Percentiles rank a stretch among this genome's conserved stretches.
These are phyloP conservation scores for Populus hybrid DNA, from an alignment of 441 rosid genomes.

Conservation along the genomic window DNA sequence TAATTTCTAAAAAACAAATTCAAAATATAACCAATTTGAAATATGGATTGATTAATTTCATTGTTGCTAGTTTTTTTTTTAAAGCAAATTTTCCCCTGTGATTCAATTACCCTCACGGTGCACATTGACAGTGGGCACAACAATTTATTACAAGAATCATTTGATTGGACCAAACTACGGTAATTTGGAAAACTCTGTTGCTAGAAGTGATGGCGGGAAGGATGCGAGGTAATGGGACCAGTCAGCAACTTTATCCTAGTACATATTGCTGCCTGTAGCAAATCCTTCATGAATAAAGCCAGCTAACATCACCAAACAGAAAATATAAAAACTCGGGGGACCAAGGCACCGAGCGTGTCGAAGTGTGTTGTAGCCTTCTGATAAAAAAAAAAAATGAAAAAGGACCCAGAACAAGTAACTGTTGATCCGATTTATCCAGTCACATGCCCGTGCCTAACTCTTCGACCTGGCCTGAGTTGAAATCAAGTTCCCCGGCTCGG, in stretches of 20 bases:
- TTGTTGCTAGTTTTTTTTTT: no score
- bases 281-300: slow-evolving; percentile 4
- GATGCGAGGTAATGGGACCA: slow-evolving; percentile 9
- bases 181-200: not conserved
- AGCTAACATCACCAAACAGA: slow-evolving; percentile 17
- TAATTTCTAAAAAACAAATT: no score
- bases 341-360: not conserved
- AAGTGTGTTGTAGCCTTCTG: no score
- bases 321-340: slow-evolving; percentile 2
- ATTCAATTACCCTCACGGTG: not conserved
- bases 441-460: slow-evolving; percentile 7
- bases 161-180: not conserved
- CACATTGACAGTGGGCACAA: not conserved
- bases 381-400: not conserved
- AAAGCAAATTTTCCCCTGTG: not conserved
- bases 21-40: no score
- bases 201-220: not conserved
- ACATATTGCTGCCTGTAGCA: not conserved
- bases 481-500: not conserved
- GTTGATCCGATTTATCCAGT: slow-evolving; percentile 11
- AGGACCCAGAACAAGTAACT: slow-evolving; percentile 1
- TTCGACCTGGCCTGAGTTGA: not conserved
- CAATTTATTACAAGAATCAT: not conserved
- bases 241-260: not conserved
- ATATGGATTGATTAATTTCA: no score